Conservation (phyloP, 805 yeast genomes). For the Teunomyces aglyptinius region DNA sequence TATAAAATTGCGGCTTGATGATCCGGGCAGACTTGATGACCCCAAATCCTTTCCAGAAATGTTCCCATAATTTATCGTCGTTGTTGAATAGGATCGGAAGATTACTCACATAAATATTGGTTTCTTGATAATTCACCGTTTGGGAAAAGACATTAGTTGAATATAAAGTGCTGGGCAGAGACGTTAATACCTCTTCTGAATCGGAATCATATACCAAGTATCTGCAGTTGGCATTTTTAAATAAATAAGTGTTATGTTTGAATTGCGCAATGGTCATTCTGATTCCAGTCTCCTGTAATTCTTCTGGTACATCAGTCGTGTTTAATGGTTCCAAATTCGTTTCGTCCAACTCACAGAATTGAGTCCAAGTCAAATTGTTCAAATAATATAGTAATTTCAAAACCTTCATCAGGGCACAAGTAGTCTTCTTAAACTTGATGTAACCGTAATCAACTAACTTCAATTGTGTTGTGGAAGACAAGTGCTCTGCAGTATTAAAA, state of each 20-base stretch:
- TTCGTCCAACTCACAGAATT: constrained; percentile 27
- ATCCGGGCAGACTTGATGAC: constrained; percentile 39
- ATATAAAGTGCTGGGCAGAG: constrained; percentile 4
- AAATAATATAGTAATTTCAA: constrained; percentile 48
- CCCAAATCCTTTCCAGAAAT: constrained; percentile 42
- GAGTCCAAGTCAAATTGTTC: constrained; percentile 45
- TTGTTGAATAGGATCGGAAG: constrained; percentile 57
- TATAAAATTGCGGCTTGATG: constrained; percentile 41
- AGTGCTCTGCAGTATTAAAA: constrained; percentile 24
- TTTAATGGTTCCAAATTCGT: constrained; percentile 8
- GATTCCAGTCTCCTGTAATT: constrained; percentile 9
- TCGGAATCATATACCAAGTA: not conserved
- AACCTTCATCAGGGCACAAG: constrained; percentile 44
- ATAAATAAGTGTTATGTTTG: constrained; percentile 33
- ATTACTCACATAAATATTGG: constrained; percentile 70
- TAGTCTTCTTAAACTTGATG: constrained; percentile 41
- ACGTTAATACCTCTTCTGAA: not conserved
- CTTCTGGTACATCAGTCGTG: constrained; percentile 1
- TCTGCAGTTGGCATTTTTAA: constrained; percentile 4
- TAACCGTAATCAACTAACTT: constrained; percentile 42
- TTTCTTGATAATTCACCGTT: constrained; percentile 51
- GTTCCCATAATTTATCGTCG: constrained; percentile 42
- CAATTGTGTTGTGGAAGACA: not conserved
- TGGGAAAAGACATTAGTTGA: constrained; percentile 16
- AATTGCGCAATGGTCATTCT: constrained; percentile 34